These are phyloP conservation scores for Stachybotrys chartarum DNA, from an alignment of 2,329 filamentous ascomycete genomes.

Conservation along the genomic window DNA sequence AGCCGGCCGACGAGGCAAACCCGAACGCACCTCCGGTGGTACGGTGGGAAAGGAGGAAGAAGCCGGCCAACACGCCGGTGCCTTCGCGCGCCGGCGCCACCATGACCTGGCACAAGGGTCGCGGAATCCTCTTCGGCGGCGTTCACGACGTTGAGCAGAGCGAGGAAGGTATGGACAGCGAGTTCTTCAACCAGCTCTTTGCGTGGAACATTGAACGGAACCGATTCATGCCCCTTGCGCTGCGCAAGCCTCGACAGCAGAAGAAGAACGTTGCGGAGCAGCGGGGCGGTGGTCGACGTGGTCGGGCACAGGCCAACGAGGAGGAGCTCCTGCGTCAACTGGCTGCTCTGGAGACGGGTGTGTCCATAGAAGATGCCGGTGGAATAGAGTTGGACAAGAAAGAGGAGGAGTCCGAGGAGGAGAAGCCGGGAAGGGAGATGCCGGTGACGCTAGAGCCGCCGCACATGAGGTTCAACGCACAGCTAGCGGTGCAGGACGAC, in stretches of 20 bases:
- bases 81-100: slow-evolving; percentile 82
- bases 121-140: slow-evolving; percentile 88
- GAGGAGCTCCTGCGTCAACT: slow-evolving; percentile 84
- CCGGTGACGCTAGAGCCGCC: slow-evolving; percentile 74
- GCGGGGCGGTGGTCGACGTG: slow-evolving; percentile 53
- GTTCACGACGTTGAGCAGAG: slow-evolving; percentile 89
- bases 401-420: slow-evolving; percentile 47
- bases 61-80: slow-evolving; percentile 79
- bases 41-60: slow-evolving; percentile 90
- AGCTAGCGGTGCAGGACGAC: slow-evolving; percentile 86
- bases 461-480: slow-evolving; percentile 84
- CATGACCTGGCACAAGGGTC: slow-evolving; percentile 89
- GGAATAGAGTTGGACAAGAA: slow-evolving; percentile 44
- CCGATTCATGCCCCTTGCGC: slow-evolving; percentile 76
- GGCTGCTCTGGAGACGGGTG: slow-evolving; percentile 73
- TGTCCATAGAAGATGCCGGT: slow-evolving; percentile 48
- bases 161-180: slow-evolving; percentile 92
- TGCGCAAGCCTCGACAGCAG: slow-evolving; percentile 66
- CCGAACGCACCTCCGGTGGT: slow-evolving; percentile 62
- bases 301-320: slow-evolving; percentile 82
- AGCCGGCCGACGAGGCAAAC: slow-evolving; percentile 60
- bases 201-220: slow-evolving; percentile 96
- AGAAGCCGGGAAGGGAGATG: slow-evolving; percentile 54
- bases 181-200: slow-evolving; percentile 90
- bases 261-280: slow-evolving; percentile 48